A percentile compares a stretch with the other conserved stretches of the same genome.
Evolutionary conservation across 1,284 basidiomycete genomes (phyloP).

Genomic region (Chondrostereum purpureum): DNA sequence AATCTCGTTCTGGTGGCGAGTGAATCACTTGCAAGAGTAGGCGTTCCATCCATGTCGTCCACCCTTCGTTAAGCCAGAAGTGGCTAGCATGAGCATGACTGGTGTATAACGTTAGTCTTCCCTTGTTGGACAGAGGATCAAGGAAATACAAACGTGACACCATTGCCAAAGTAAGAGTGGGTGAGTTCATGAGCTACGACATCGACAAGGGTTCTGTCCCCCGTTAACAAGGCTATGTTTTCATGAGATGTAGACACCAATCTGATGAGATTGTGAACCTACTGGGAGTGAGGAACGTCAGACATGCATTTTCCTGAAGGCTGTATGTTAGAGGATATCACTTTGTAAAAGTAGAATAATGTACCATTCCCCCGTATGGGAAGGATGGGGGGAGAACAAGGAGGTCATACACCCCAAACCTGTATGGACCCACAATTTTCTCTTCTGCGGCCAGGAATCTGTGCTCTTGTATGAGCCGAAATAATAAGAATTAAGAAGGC

Average conservation of each 20-base stretch:
- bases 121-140: neutral
- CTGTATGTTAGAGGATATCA: slow-evolving; percentile 7
- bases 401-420: slow-evolving; percentile 87
- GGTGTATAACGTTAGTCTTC: slow-evolving; percentile 15
- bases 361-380: slow-evolving; percentile 86
- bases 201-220: slow-evolving; percentile 81
- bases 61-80: slow-evolving; percentile 93
- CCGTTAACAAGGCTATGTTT: slow-evolving; percentile 62
- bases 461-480: neutral
- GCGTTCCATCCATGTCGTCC: slow-evolving; percentile 93
- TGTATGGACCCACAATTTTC: slow-evolving; percentile 67
- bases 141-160: slow-evolving; percentile 54
- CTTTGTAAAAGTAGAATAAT: slow-evolving; percentile 13
- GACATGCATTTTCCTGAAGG: slow-evolving; percentile 70
- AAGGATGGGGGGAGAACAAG: slow-evolving; percentile 92
- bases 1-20: slow-evolving; percentile 75
- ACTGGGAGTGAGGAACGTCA: slow-evolving; percentile 87
- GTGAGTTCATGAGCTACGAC: slow-evolving; percentile 78
- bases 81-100: slow-evolving; percentile 67
- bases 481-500: neutral
- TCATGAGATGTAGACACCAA: neutral
- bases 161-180: slow-evolving; percentile 85
- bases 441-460: slow-evolving; percentile 80
- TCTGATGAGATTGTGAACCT: slow-evolving; percentile 18
- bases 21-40: slow-evolving; percentile 73